Base-by-base conservation (phyloP, 2,329 filamentous ascomycete genomes). In the Colletotrichum somersetense region DNA sequence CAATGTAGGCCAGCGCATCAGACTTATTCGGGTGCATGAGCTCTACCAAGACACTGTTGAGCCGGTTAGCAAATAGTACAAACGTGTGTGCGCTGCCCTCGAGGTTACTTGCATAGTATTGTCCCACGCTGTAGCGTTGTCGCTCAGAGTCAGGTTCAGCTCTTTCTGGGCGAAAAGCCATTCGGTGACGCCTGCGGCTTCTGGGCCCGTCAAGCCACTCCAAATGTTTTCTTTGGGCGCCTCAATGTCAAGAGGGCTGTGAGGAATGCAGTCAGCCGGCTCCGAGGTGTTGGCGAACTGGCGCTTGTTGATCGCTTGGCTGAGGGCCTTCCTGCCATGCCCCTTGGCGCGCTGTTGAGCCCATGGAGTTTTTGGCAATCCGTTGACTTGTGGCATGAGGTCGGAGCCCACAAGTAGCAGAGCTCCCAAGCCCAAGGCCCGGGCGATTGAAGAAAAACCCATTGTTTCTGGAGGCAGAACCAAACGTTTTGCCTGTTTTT, bases 1-100 rank as follows among this genome's bases (percentile, higher is more conserved):
- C 84, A 1, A 88, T 76, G 67, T 86, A 88, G 2, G 80, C 70
- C 58, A 86, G 66, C 0, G 81, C 83, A 68, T 85, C 85, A 0
- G 84, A 85, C 78, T 88, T 88, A 77, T 88, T 88, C 0, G 85
- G 85, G 30, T 77, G 74, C 62, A 86, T 77, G 0, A 83, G 72
- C 75, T 86, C 85, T 1, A 80, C 76, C 2, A 80, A 74, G 5
- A 80, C 62, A 12, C 77, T 79, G 48, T 72, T 5, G 5, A 20
- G 30, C 56, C 26, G 53, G 56, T 50, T 20, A 53, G 26, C 11
- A 16, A 23, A 55, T 11, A 2, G 10, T 5, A 8, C 2, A 59
- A 67, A 53, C 50, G 66, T 46, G 35, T n/a, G 2, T 5, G 11
- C 2, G 2, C 33, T 6, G 0, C 0, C 1, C 1, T 23, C 20